phyloP scores from a whole-genome alignment of 2,329 filamentous ascomycete species.

The Fusarium albosuccineum region DNA sequence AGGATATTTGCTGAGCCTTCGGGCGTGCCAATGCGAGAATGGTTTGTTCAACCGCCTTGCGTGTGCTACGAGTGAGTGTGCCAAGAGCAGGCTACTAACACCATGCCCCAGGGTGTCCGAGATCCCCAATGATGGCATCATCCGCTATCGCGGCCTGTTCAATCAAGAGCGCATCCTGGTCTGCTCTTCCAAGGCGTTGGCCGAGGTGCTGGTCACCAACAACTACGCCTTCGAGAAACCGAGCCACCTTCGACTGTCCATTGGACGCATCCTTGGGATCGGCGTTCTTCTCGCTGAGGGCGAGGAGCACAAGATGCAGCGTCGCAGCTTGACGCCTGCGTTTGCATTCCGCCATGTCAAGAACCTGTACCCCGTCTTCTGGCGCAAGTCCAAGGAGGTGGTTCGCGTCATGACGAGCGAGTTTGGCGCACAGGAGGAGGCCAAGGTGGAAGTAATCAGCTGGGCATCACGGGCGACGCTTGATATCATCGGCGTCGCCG shows the following conservation, averaged over 20 bases:
- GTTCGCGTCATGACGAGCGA: constrained; percentile 69
- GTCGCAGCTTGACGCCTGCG: constrained; percentile 83
- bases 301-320: constrained; percentile 87
- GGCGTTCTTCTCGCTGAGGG: constrained; percentile 87
- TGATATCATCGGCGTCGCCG: constrained; percentile 81
- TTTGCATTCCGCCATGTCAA: constrained; percentile 91
- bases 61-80: neutral
- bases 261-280: constrained; percentile 75
- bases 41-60: constrained; percentile 53
- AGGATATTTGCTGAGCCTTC: constrained; percentile 56
- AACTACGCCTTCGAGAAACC: constrained; percentile 80
- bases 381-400: constrained; percentile 79
- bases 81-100: constrained; percentile 16
- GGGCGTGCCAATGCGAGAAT: constrained; percentile 61
- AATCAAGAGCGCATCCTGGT: constrained; percentile 74
- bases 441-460: constrained; percentile 67
- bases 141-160: constrained; percentile 73
- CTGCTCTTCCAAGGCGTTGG: constrained; percentile 73
- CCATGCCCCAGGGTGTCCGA: constrained; percentile 66
- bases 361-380: constrained; percentile 86
- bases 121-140: constrained; percentile 76
- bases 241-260: constrained; percentile 61
- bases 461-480: constrained; percentile 79
- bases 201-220: constrained; percentile 76
- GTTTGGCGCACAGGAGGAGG: constrained; percentile 49